phyloP scores from a whole-genome alignment of 2,329 filamentous ascomycete species.

The Polychaeton citri region DNA sequence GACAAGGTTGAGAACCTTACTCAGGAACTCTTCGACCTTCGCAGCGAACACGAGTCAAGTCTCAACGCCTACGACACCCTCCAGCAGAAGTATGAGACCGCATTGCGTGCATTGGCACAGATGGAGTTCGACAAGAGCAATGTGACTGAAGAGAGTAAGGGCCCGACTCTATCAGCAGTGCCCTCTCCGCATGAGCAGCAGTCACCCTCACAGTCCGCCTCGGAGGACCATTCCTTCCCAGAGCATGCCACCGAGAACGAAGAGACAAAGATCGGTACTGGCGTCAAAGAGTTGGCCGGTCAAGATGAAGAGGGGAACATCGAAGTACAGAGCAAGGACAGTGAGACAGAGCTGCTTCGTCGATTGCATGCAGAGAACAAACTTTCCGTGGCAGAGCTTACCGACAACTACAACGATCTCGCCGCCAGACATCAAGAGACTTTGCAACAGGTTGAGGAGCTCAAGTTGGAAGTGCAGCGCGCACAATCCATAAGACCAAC shows the following conservation, averaged over 20 bases:
- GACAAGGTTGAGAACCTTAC: slow-evolving; percentile 88
- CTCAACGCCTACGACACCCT: slow-evolving; percentile 70
- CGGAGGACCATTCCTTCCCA: slow-evolving; percentile 80
- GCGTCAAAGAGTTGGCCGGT: slow-evolving; percentile 33
- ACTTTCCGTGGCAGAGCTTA: slow-evolving; percentile 56
- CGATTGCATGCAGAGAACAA: slow-evolving; percentile 64
- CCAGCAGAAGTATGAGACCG: slow-evolving; percentile 80
- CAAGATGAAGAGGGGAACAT: slow-evolving; percentile 42
- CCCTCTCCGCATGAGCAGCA: slow-evolving; percentile 16
- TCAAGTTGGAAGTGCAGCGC: slow-evolving; percentile 75
- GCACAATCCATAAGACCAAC: slow-evolving; percentile 27
- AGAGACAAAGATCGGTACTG: neutral
- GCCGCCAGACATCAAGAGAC: slow-evolving; percentile 71
- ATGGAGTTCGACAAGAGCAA: slow-evolving; percentile 69
- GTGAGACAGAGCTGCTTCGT: slow-evolving; percentile 59
- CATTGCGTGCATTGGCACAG: slow-evolving; percentile 66
- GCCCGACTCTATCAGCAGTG: slow-evolving; percentile 33
- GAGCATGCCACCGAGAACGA: slow-evolving; percentile 33
- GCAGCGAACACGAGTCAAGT: slow-evolving; percentile 78
- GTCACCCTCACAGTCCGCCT: slow-evolving; percentile 80
- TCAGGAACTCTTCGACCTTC: slow-evolving; percentile 80
- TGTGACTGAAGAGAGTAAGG: slow-evolving; percentile 47
- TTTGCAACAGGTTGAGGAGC: slow-evolving; percentile 74
- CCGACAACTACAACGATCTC: slow-evolving; percentile 68
- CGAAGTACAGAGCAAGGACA: slow-evolving; percentile 42